phyloP scores from a whole-genome alignment of 2,329 filamentous ascomycete species.

The Cordyceps pruinosa region DNA sequence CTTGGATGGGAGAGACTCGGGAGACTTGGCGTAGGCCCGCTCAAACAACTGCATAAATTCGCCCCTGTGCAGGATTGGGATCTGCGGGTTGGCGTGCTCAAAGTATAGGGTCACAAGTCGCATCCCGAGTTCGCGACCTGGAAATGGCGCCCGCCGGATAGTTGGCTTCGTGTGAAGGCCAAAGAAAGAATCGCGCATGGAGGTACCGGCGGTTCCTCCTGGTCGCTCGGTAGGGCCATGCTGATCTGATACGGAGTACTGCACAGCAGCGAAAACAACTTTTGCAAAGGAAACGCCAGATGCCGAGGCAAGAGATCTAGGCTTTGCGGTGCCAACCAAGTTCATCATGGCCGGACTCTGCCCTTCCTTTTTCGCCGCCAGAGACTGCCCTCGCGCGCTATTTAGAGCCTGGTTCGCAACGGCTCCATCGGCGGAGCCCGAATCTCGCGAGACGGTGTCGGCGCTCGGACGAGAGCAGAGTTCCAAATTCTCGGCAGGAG shows the following conservation, averaged over 20 bases:
- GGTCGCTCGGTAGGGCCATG: constrained; percentile 37
- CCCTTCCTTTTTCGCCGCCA: constrained; percentile 27
- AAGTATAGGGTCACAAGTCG: constrained; percentile 81
- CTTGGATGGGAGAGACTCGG: constrained; percentile 60
- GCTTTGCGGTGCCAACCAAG: constrained; percentile 70
- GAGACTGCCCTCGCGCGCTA: constrained; percentile 21
- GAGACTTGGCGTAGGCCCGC: constrained; percentile 64
- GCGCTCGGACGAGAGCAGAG: constrained; percentile 44
- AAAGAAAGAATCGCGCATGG: constrained; percentile 94
- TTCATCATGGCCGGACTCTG: constrained; percentile 54
- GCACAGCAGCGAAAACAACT: constrained; percentile 90
- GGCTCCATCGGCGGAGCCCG: constrained; percentile 26
- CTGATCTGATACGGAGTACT: constrained; percentile 57
- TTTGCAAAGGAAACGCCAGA: constrained; percentile 91
- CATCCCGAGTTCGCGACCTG: constrained; percentile 64
- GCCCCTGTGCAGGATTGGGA: constrained; percentile 80
- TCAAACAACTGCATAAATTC: constrained; percentile 90
- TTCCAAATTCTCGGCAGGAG: constrained; percentile 64
- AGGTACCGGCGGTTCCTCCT: constrained; percentile 49
- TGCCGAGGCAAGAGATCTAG: constrained; percentile 74
- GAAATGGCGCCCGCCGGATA: constrained; percentile 79
- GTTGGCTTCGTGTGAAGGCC: constrained; percentile 87
- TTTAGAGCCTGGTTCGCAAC: constrained; percentile 18
- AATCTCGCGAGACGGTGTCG: constrained; percentile 20
- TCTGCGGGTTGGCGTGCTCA: constrained; percentile 92